Evolutionary conservation across 495 filamentous ascomycete species (phyloP), one percentile per base, ranked within the genome.

Genomic region (Apiosordaria backusii): DNA sequence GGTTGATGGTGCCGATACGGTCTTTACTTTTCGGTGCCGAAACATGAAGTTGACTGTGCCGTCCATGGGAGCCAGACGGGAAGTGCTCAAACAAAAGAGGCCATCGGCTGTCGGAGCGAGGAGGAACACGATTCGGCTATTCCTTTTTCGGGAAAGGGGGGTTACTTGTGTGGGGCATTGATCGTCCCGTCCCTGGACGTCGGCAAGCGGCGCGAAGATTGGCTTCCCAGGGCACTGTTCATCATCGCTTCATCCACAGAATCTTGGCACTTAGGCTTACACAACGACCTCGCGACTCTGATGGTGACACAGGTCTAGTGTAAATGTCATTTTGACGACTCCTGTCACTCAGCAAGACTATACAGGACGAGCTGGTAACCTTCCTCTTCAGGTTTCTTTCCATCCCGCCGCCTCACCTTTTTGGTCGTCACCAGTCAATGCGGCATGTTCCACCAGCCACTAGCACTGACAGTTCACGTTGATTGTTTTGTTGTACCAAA

Each of bases 171-270:
- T 72, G 69, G 68, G 62, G 70, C 67, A 54, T 15, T 72, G 71
- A 76, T 74, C 74, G 70, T 71, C 74, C 74, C 70, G 73, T 69
- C 62, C 60, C 61, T 65, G 71, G 61, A 66, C 61, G 64, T 59
- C 71, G 67, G 65, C 65, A 66, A 57, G 68, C 65, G 66, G 66
- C 64, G 64, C 59, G 53, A 16, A 64, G 29, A 62, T 53, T 61
- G 61, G 67, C 58, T 61, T 9, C 50, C 10, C 19, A n/a, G n/a
- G n/a, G n/a, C n/a, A 53, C 57, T 62, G 57, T 26, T 50, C 50
- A 21, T 45, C 35, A 45, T 45, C 35, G 35, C 35, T 45, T 45
- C 29, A 7, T 13, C 35, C 35, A 45, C 10, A 15, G 9, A 45
- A 3, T 45, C 35, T 45, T 45, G 35, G 35, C 35, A 15, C 16